phyloP scores from a whole-genome alignment of 495 filamentous ascomycete species.

The Trichoderma parareesei region DNA sequence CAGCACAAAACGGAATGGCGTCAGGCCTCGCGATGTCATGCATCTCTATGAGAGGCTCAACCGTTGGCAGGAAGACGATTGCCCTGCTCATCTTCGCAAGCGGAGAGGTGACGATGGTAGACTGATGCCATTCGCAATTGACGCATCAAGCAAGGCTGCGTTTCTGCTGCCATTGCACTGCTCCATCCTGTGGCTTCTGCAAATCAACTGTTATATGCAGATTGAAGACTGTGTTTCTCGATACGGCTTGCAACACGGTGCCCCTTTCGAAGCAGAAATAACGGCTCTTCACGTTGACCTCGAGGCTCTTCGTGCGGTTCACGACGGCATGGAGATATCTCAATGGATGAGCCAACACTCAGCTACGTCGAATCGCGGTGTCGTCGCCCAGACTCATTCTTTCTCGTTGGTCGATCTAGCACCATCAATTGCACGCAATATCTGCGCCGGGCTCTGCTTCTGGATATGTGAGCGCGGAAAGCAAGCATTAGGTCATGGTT shows the following conservation, averaged over 20 bases:
- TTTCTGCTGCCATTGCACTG: neutral
- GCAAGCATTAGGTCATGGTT: neutral
- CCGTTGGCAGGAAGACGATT: neutral
- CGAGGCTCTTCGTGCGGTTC: neutral
- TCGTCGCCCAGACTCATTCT: neutral
- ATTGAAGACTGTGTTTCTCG: neutral
- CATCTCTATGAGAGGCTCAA: neutral
- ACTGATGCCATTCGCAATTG: neutral
- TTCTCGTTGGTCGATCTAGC: neutral
- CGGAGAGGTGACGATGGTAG: neutral
- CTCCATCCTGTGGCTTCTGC: neutral
- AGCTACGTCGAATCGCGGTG: neutral
- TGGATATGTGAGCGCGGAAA: neutral
- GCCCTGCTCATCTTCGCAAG: neutral
- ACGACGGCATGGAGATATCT: neutral
- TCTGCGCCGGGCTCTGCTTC: neutral
- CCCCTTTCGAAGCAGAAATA: neutral
- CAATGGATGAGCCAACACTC: neutral
- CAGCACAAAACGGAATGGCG: neutral
- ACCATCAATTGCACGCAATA: neutral
- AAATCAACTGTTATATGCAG: conserved; percentile 1
- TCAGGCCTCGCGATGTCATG: neutral
- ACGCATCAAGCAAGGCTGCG: neutral
- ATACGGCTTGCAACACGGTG: neutral
- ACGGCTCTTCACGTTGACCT: neutral